Evolutionary conservation across 495 filamentous ascomycete genomes (phyloP), one percentile per base, ranked within the genome.

Genomic region (Penicillium cinerascens): DNA sequence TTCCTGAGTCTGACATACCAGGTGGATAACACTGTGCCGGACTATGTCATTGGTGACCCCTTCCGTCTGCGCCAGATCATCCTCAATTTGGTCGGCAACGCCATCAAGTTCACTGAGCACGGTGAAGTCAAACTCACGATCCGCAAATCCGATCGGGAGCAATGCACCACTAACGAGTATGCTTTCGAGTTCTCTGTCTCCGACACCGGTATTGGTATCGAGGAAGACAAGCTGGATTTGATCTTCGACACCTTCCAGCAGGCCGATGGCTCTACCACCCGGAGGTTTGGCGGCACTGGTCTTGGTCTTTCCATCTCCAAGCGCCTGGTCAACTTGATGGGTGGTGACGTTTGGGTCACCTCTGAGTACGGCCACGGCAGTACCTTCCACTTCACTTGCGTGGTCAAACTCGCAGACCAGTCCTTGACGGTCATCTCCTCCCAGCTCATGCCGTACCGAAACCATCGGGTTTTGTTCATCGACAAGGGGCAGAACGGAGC

Each of bases 211-310:
- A 99, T 99, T 64, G 93, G 93, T 59, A 97, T 99, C 54, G 89
- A 92, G 64, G 79, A 86, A 44, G 93, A 97, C 65, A 99, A 99
- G 74, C 82, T 97, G 22, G 91, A 97, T 67, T 73, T 97, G 51
- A 99, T 99, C 68, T 99, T 99, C 66, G 93, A 97, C 70, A 99
- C 93, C 13, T 99, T 99, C 84, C 95, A 96, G 63, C 93, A 99
- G 74, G 93, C 93, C 9, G 93, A 99, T 72, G 93, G 93, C 27
- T 97, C 92, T 8, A 99, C 95, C 61, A 99, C 93, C 9, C 81
- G 93, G 35, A 90, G 95, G 60, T 99, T 99, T 64, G 93, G 93
- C 64, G 93, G 93, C 58, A 99, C 93, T 22, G 93, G 93, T 49
- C 81, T 99, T 21, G 93, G 93, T 54, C 77, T 99, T 35, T 97